Percentiles rank a stretch among this genome's conserved stretches.
These are phyloP conservation scores for Pythium angustatum DNA, from an alignment of 352 stramenopile species.

Conservation along the genomic window DNA sequence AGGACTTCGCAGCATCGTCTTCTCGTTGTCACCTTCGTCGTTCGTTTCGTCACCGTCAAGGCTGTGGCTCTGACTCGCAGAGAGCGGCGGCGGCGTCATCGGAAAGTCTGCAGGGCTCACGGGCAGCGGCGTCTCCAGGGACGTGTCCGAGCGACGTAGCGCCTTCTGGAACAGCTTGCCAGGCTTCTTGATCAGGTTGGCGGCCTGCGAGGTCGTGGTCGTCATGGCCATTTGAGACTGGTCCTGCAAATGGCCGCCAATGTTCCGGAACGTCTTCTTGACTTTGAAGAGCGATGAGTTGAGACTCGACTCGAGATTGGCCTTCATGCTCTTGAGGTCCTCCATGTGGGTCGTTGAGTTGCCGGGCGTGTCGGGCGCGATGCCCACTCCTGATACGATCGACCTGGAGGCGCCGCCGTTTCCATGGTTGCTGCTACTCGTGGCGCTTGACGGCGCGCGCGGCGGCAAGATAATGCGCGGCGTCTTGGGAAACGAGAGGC, in stretches of 20 bases:
- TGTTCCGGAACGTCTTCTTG: conserved; percentile 66
- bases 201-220: conserved; percentile 37
- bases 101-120: conserved; percentile 12
- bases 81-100: conserved; percentile 11
- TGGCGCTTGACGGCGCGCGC: conserved; percentile 3
- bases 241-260: conserved; percentile 52
- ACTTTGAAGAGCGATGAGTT: conserved; percentile 75
- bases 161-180: conserved; percentile 66
- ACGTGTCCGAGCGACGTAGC: conserved; percentile 18
- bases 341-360: conserved; percentile 39
- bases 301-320: conserved; percentile 71
- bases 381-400: conserved; percentile 3
- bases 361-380: neutral
- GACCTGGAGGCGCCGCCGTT: conserved; percentile 1
- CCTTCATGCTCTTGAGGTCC: conserved; percentile 74
- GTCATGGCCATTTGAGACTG: conserved; percentile 12
- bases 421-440: neutral
- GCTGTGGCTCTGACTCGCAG: neutral
- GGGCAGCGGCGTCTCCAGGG: conserved; percentile 9
- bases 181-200: conserved; percentile 73
- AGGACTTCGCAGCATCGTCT: conserved; percentile 14
- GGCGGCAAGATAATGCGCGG: conserved; percentile 40
- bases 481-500: conserved; percentile 51
- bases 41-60: neutral
- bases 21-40: conserved; percentile 10